Evolutionary conservation across 441 rosid genomes (phyloP).

Genomic region (Mallotus japonicus): DNA sequence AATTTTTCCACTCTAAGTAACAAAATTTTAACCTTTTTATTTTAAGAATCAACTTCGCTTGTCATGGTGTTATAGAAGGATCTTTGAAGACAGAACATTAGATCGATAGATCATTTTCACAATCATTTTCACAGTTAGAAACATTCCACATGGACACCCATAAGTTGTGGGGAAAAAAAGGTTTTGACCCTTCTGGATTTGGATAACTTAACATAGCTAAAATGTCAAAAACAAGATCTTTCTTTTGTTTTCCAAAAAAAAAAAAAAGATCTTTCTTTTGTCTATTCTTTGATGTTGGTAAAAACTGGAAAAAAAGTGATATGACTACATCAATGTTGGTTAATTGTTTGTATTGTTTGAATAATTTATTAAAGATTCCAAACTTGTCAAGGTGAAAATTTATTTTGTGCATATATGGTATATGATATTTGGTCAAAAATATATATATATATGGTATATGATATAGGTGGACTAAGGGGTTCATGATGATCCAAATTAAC

Average conservation of each 20-base stretch:
- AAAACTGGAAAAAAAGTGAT: neutral
- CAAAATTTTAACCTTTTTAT: no score
- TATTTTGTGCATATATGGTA: neutral
- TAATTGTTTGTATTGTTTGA: neutral
- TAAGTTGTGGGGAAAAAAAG: neutral
- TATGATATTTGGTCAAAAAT: no score
- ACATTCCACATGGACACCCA: conserved; percentile 11
- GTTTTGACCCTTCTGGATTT: neutral
- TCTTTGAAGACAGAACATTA: no score
- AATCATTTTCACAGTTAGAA: neutral
- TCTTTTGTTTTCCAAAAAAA: no score
- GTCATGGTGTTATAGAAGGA: no score
- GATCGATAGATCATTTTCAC: neutral
- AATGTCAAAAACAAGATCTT: neutral
- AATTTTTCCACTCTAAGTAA: no score
- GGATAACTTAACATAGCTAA: neutral
- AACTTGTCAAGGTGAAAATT: neutral
- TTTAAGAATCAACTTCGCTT: no score
- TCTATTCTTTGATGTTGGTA: neutral
- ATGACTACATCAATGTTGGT: neutral
- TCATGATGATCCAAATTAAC: neutral
- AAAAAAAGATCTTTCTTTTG: neutral
- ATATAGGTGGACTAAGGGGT: neutral
- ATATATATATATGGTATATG: no score
- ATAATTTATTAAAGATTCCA: neutral